Conservation (phyloP, 2,329 filamentous ascomycete genomes). For the Chaetothyriales sp. region DNA sequence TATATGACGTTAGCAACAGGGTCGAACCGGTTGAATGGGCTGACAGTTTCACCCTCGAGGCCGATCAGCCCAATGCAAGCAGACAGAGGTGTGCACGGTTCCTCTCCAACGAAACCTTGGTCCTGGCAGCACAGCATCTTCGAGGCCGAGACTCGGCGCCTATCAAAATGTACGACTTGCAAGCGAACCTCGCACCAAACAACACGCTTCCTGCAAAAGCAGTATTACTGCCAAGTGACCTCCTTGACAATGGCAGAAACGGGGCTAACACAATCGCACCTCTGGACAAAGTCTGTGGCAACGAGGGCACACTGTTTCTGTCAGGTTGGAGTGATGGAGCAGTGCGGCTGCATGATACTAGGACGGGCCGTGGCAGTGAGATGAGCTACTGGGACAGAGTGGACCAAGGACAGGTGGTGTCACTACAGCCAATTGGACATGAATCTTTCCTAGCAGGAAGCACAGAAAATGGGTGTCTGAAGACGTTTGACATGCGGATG, state of each 20-base stretch:
- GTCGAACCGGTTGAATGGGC: constrained; percentile 24
- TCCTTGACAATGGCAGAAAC: constrained; percentile 11
- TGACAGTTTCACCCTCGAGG: constrained; percentile 20
- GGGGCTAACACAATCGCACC: constrained; percentile 25
- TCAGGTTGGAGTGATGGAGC: constrained; percentile 46
- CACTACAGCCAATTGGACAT: constrained; percentile 40
- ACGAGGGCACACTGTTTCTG: constrained; percentile 37
- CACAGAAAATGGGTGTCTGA: constrained; percentile 42
- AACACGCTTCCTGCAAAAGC: constrained; percentile 16
- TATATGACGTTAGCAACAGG: constrained; percentile 30
- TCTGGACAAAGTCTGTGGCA: constrained; percentile 17
- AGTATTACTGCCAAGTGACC: neutral
- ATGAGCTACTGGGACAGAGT: constrained; percentile 39
- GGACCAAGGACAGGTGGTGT: constrained; percentile 44
- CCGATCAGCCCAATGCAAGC: constrained; percentile 11
- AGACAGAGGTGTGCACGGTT: constrained; percentile 39
- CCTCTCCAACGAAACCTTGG: constrained; percentile 35
- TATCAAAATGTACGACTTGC: constrained; percentile 37
- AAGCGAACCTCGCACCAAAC: constrained; percentile 27
- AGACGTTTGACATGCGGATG: constrained; percentile 47
- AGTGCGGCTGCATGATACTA: constrained; percentile 45
- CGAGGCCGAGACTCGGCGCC: constrained; percentile 23
- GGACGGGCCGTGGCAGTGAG: constrained; percentile 34
- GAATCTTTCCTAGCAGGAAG: constrained; percentile 44
- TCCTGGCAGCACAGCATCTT: constrained; percentile 33